phyloP scores from a whole-genome alignment of 306 rosid genomes.

The Cajanus cajan region DNA sequence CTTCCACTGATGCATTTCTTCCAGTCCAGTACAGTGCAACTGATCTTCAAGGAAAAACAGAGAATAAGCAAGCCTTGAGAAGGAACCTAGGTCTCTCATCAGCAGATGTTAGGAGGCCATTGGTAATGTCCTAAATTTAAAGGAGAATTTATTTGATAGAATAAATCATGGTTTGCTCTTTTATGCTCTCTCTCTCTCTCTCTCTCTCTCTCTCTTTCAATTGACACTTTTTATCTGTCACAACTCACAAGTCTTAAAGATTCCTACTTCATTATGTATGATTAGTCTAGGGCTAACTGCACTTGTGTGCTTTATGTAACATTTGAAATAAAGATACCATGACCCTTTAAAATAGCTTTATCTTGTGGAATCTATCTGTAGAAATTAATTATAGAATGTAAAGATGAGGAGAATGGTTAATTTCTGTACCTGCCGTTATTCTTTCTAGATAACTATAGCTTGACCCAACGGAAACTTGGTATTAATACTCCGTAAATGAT shows the following conservation, averaged over 20 bases:
- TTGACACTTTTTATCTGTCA: background rate
- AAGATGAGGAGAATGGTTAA: background rate
- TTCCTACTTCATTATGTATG: background rate
- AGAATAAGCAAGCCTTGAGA: conserved; percentile 82
- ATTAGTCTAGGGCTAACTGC: background rate
- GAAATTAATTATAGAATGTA: background rate
- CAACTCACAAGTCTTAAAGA: background rate
- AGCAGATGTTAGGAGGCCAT: conserved; percentile 61
- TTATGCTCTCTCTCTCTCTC: background rate
- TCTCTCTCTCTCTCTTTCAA: background rate
- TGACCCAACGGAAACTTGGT: background rate
- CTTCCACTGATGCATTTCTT: conserved; percentile 71
- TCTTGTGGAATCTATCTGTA: background rate
- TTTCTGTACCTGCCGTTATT: background rate
- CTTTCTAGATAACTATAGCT: background rate
- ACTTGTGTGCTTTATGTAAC: background rate
- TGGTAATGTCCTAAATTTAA: conserved; percentile 59
- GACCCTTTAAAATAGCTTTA: background rate
- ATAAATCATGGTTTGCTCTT: conserved; percentile 3
- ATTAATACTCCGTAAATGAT: background rate
- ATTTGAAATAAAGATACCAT: background rate
- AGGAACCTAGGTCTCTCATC: conserved; percentile 73
- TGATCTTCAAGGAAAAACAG: conserved; percentile 83
- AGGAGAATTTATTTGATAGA: conserved; percentile 15
- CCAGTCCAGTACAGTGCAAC: conserved; percentile 74